phyloP scores from a whole-genome alignment of 1,284 basidiomycete genomes.

The Tetrapyrgos nigripes region DNA sequence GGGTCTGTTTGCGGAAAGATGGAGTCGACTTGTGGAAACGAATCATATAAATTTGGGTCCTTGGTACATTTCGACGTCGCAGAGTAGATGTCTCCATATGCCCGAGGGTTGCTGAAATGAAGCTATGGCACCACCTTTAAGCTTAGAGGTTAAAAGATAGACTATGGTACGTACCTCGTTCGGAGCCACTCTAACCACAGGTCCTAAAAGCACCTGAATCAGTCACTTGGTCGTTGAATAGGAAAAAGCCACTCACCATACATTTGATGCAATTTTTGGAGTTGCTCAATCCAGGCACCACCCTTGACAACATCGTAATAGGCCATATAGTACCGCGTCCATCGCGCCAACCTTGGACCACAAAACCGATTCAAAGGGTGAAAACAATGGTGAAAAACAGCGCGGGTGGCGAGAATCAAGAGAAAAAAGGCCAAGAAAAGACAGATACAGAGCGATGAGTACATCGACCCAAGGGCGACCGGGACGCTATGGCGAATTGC shows the following conservation, averaged over 20 bases:
- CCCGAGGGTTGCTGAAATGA: constrained; percentile 30
- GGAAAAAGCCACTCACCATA: constrained; percentile 10
- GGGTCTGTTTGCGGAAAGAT: not conserved
- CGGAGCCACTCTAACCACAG: constrained; percentile 21
- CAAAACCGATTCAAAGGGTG: constrained; percentile 14
- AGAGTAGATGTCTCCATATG: constrained; percentile 32
- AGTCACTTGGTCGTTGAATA: not conserved
- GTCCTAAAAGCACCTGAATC: constrained; percentile 2
- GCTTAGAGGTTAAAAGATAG: not conserved
- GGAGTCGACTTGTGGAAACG: not conserved
- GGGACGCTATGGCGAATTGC: too few relatives aligned
- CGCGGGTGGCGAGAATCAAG: not conserved
- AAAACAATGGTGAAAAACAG: not conserved
- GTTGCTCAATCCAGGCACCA: constrained; percentile 15
- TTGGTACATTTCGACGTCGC: constrained; percentile 27
- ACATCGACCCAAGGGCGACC: too few relatives aligned
- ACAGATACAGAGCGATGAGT: too few relatives aligned
- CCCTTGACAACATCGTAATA: constrained; percentile 17
- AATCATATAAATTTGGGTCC: constrained; percentile 15
- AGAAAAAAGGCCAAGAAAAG: not conserved
- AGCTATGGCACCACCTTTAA: constrained; percentile 18
- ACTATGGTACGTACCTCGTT: constrained; percentile 16
- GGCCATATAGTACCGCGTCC: constrained; percentile 14
- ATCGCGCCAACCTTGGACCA: constrained; percentile 18
- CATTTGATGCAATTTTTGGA: constrained; percentile 13